Evolutionary conservation across 306 rosid genomes (phyloP).

Genomic region (Prinsepia uniflora): DNA sequence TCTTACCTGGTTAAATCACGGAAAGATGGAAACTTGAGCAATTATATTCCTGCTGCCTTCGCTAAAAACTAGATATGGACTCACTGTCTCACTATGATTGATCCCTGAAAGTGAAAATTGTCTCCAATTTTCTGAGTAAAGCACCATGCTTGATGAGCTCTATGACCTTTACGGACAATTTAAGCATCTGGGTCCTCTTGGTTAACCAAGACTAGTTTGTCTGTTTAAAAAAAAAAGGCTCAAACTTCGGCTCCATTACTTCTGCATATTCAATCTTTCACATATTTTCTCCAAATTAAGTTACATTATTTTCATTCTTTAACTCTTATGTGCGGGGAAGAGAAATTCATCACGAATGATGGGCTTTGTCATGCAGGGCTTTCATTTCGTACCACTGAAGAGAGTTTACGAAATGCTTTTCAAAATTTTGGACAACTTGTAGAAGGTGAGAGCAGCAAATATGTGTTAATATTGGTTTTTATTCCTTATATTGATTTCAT

Average conservation of each 20-base stretch:
- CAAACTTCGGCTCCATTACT: no score
- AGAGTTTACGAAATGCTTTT: constrained; percentile 72
- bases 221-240: not conserved
- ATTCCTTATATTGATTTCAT: not conserved
- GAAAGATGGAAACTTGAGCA: no score
- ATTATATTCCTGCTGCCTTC: not conserved
- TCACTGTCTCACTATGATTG: not conserved
- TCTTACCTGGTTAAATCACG: no score
- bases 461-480: not conserved
- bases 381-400: constrained; percentile 87
- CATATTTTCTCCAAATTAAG: not conserved
- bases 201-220: not conserved
- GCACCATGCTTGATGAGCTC: not conserved
- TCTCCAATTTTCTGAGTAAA: not conserved
- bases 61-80: not conserved
- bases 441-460: constrained; percentile 48
- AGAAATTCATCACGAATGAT: not conserved
- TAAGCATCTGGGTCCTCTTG: constrained; percentile 1
- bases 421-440: constrained; percentile 67
- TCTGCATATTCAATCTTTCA: not conserved
- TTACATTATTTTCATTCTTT: not conserved
- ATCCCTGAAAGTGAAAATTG: not conserved
- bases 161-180: not conserved
- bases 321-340: not conserved
- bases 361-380: constrained; percentile 50